Base-by-base conservation (phyloP, 495 filamentous ascomycete species). In the Acidiella bohemica region DNA sequence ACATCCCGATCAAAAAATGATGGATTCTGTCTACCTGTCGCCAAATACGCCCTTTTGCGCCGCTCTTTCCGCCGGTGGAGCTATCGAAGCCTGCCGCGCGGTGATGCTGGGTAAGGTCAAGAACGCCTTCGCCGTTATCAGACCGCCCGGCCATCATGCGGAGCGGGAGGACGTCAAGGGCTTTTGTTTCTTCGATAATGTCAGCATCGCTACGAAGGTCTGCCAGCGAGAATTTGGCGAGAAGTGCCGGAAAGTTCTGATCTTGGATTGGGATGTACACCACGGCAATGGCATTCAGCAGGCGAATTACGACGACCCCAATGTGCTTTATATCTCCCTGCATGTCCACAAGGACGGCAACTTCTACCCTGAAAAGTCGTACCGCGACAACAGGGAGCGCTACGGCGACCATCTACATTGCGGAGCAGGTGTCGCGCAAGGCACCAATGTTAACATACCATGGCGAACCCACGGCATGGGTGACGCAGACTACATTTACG, bases 171-270 rank as follows among this genome's bases (percentile, higher is more conserved):
- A 71, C 11, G 68, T 90, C 5, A 85, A 90, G 74, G 90, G 90
- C 0, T 97, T 97, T 55, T 97, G 90, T 58, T 63, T 96, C 12
- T 95, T 94, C 57, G 93, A 99, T 61, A 99, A 99, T 60, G 92
- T 95, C 9, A 80, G 80, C 21, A 79, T 99, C 38, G 86, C 86
- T 1, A 78, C 86, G 7, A 77, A 73, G 37, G 80, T 87, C 32
- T 92, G 85, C 48, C 84, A 87, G 55, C 58, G 62, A 20, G 73
- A 79, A 28, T 82, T 78, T 44, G 80, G 80, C 3, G 75, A 90
- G 0, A 60, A 60, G 0, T 93, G 84, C 55, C 76, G 84, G 25
- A 95, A 92, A 59, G 69, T 96, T 21, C 55, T 96, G 36, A 90
- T 99, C 49, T 67, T 99, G 18, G 90, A 99, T 52, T 99, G 90